Percentiles rank a stretch among this genome's conserved stretches.
Conservation (phyloP, 108 stramenopile species). For the Cyclotella kingstonii region DNA sequence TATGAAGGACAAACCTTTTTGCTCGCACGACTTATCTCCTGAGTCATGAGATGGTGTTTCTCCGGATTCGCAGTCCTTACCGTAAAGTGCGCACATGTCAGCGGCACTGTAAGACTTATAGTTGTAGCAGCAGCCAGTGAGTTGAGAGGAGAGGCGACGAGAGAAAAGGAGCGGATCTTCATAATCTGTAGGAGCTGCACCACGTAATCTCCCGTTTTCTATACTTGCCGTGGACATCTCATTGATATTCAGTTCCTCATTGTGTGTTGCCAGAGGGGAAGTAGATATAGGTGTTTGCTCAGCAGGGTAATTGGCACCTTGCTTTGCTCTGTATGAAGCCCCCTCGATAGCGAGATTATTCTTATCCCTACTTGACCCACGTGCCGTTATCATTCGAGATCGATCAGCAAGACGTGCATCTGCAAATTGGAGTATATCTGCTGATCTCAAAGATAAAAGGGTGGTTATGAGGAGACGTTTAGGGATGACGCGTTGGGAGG, state of each 20-base stretch:
- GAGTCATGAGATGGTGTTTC: conserved; percentile 79
- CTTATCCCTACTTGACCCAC: conserved; percentile 36
- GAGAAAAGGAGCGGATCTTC: conserved; percentile 12
- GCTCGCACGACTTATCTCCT: conserved; percentile 67
- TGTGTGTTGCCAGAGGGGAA: neutral
- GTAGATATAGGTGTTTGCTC: conserved; percentile 2
- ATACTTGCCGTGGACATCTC: neutral
- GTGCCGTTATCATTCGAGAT: conserved; percentile 68
- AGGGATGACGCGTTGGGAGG: no score
- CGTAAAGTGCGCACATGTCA: conserved; percentile 67
- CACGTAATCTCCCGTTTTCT: conserved; percentile 5
- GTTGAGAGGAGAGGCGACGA: conserved; percentile 46
- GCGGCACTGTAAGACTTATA: conserved; percentile 57
- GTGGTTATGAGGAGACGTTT: no score
- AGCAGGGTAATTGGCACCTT: neutral
- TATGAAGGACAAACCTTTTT: conserved; percentile 81
- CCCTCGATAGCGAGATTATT: conserved; percentile 42
- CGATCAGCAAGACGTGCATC: conserved; percentile 78
- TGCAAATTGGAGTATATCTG: conserved; percentile 1
- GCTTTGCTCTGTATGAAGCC: conserved; percentile 22
- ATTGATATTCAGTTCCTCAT: neutral
- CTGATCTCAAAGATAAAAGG: no score
- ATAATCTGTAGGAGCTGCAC: neutral
- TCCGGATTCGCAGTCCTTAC: conserved; percentile 60
- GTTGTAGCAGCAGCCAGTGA: conserved; percentile 72